A percentile compares a stretch with the other conserved stretches of the same genome.
Conservation (phyloP, 805 yeast species). For the Clavispora carvajalis region DNA sequence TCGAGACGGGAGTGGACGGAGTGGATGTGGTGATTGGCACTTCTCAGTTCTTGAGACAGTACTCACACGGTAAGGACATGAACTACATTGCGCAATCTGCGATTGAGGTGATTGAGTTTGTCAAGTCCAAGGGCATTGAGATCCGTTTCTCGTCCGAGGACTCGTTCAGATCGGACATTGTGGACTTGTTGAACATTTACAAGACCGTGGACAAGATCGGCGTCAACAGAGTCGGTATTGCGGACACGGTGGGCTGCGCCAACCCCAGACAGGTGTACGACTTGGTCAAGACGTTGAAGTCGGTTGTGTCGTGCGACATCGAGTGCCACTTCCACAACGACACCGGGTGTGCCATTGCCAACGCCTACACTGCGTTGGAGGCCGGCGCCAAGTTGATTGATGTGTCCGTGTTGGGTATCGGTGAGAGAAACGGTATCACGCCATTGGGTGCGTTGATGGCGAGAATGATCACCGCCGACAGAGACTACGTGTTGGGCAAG, state of each 20-base stretch:
- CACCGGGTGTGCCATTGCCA: slow-evolving; percentile 61
- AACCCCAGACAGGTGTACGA: slow-evolving; percentile 61
- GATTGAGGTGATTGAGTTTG: slow-evolving; percentile 54
- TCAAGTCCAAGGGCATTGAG: slow-evolving; percentile 56
- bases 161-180: slow-evolving; percentile 56
- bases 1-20: slow-evolving; percentile 60
- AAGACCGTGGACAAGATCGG: slow-evolving; percentile 59
- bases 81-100: slow-evolving; percentile 53
- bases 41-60: slow-evolving; percentile 51
- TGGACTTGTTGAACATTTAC: slow-evolving; percentile 53
- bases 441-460: slow-evolving; percentile 61
- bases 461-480: slow-evolving; percentile 57
- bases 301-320: slow-evolving; percentile 54
- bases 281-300: slow-evolving; percentile 51
- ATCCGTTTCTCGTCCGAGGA: slow-evolving; percentile 56
- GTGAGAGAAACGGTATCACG: slow-evolving; percentile 61
- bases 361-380: slow-evolving; percentile 58
- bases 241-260: slow-evolving; percentile 62
- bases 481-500: slow-evolving; percentile 54
- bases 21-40: slow-evolving; percentile 60
- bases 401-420: slow-evolving; percentile 55
- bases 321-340: slow-evolving; percentile 62
- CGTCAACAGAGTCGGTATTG: slow-evolving; percentile 58
- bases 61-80: slow-evolving; percentile 59
- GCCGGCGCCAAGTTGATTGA: slow-evolving; percentile 59